phyloP scores from a whole-genome alignment of 257 asterid species.

The Ophiorrhiza pumila region DNA sequence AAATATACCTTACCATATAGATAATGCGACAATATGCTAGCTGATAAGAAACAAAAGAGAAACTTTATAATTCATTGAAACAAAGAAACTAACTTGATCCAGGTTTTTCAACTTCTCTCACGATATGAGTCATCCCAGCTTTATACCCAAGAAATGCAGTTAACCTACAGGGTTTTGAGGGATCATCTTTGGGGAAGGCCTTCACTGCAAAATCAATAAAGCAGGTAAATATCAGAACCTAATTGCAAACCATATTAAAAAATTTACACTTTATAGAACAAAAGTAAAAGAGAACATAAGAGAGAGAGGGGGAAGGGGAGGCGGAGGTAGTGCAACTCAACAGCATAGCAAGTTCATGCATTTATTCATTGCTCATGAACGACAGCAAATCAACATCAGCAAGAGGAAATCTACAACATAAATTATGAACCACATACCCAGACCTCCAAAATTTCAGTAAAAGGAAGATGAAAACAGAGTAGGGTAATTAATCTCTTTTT shows the following conservation, averaged over 20 bases:
- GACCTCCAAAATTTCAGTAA: too few relatives aligned
- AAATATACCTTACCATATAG: neutral
- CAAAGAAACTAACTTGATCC: conserved; percentile 62
- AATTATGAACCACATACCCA: too few relatives aligned
- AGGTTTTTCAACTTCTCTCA: conserved; percentile 84
- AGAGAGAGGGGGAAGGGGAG: too few relatives aligned
- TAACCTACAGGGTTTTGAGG: conserved; percentile 53
- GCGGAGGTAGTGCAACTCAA: too few relatives aligned
- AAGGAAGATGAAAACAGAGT: too few relatives aligned
- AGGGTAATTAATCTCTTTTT: too few relatives aligned
- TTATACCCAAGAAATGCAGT: conserved; percentile 83
- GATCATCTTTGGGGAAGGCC: conserved; percentile 76
- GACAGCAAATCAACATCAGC: too few relatives aligned
- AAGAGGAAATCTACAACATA: too few relatives aligned
- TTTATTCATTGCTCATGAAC: too few relatives aligned
- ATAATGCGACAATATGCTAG: neutral
- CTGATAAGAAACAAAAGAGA: neutral
- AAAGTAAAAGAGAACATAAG: neutral
- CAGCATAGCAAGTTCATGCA: too few relatives aligned
- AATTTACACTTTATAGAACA: neutral
- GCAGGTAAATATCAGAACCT: neutral
- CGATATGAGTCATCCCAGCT: conserved; percentile 91
- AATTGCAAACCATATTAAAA: neutral
- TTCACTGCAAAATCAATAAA: conserved; percentile 48
- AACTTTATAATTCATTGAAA: neutral